A percentile compares a stretch with the other conserved stretches of the same genome.
Conservation (phyloP, 345 rosid species). For the Eucalyptus victrix region DNA sequence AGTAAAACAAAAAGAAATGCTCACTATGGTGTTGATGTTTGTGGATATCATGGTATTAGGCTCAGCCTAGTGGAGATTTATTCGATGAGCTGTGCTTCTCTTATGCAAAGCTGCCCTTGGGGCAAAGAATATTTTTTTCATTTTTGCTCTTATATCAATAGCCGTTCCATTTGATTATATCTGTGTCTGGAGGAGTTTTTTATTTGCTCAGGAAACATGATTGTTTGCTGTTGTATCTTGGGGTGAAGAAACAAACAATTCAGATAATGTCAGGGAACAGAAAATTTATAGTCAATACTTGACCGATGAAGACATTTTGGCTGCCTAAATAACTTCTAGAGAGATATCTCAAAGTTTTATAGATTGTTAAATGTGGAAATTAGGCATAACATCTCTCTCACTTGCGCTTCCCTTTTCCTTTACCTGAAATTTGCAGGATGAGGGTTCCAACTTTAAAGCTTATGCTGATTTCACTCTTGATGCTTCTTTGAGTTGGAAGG, state of each 20-base stretch:
- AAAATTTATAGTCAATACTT: background rate
- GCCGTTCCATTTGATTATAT: background rate
- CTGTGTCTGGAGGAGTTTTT: background rate
- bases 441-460: slow-evolving; percentile 52
- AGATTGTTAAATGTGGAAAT: background rate
- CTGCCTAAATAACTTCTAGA: background rate
- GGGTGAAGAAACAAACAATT: background rate
- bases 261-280: background rate
- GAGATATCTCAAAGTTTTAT: background rate
- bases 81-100: background rate
- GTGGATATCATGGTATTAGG: background rate
- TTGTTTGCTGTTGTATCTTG: background rate
- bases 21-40: background rate
- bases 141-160: background rate
- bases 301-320: background rate
- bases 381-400: background rate
- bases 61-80: background rate
- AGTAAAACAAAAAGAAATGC: background rate
- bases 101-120: background rate
- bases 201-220: background rate
- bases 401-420: background rate
- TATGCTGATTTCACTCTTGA: slow-evolving; percentile 27
- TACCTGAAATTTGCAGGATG: slow-evolving; percentile 13
- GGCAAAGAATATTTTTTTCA: background rate
- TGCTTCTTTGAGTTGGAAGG: slow-evolving; percentile 81